phyloP scores from a whole-genome alignment of 306 rosid species.

The Carpinus fangiana region DNA sequence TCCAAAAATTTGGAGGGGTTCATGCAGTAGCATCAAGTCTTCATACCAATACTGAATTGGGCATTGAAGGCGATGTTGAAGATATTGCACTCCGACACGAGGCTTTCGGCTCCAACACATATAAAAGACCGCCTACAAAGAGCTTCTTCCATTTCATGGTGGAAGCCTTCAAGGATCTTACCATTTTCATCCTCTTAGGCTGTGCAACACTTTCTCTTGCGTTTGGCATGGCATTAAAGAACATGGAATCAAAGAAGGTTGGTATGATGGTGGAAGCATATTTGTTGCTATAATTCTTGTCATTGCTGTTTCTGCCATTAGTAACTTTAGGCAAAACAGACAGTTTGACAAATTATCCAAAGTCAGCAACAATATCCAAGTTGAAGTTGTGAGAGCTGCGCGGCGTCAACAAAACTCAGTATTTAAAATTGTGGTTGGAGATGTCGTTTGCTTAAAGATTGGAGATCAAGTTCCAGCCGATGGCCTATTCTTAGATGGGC shows the following conservation, averaged over 20 bases:
- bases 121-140: slow-evolving; percentile 22
- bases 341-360: slow-evolving; percentile 23
- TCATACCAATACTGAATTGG: slow-evolving; percentile 14
- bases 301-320: slow-evolving; percentile 5
- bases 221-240: slow-evolving; percentile 22
- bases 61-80: slow-evolving; percentile 16
- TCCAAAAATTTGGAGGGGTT: slow-evolving; percentile 19
- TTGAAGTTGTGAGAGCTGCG: slow-evolving; percentile 32
- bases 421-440: slow-evolving; percentile 33
- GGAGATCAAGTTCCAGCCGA: slow-evolving; percentile 37
- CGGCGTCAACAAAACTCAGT: slow-evolving; percentile 8
- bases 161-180: slow-evolving; percentile 21
- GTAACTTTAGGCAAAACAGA: slow-evolving; percentile 19
- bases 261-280: slow-evolving; percentile 31
- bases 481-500: slow-evolving; percentile 29
- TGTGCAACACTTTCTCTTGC: slow-evolving; percentile 31
- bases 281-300: slow-evolving; percentile 25
- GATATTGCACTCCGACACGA: not conserved
- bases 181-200: slow-evolving; percentile 15
- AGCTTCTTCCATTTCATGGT: slow-evolving; percentile 24
- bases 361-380: slow-evolving; percentile 15
- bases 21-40: slow-evolving; percentile 15
- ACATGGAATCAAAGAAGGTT: slow-evolving; percentile 20
- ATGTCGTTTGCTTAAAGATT: slow-evolving; percentile 26
- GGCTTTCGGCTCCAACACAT: slow-evolving; percentile 27